A percentile compares a stretch with the other conserved stretches of the same genome.
These are phyloP conservation scores for Paecilomyces formosus DNA, from an alignment of 2,329 filamentous ascomycete species.

Conservation along the genomic window DNA sequence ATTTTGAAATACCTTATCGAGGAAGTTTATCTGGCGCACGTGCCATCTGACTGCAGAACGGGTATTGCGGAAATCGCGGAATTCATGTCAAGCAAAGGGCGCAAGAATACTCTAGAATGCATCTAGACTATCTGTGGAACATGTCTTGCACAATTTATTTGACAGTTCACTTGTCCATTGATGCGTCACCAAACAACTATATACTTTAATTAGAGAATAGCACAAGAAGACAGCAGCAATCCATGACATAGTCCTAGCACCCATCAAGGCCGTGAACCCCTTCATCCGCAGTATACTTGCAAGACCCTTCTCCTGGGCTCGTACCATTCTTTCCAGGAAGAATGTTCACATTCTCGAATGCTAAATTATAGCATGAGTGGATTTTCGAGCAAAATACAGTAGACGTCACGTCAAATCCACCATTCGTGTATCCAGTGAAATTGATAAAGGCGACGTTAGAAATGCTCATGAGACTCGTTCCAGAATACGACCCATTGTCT, in stretches of 20 bases:
- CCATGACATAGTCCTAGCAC: constrained; percentile 5
- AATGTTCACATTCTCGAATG: constrained; percentile 36
- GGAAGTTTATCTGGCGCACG: neutral
- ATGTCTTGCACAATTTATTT: too few species aligned
- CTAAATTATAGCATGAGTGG: constrained; percentile 47
- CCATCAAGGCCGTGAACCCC: constrained; percentile 30
- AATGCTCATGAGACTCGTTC: constrained; percentile 46
- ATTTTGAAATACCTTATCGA: neutral
- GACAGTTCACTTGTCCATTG: too few species aligned
- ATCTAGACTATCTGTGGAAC: too few species aligned
- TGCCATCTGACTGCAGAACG: neutral
- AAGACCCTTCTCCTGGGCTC: constrained; percentile 24
- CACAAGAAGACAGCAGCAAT: neutral
- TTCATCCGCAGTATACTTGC: constrained; percentile 27
- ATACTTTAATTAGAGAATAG: neutral
- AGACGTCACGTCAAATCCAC: constrained; percentile 24
- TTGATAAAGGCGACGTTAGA: constrained; percentile 45
- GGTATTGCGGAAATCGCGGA: too few species aligned
- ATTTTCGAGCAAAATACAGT: constrained; percentile 41
- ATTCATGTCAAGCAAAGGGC: too few species aligned
- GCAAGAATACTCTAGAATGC: too few species aligned
- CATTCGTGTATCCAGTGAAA: constrained; percentile 43
- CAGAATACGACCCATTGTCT: constrained; percentile 41
- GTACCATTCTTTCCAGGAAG: constrained; percentile 24
- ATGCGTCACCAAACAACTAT: too few species aligned